These are phyloP conservation scores for Aegilops bicornis DNA, from an alignment of 176 grass and related monocot genomes.

Conservation along the genomic window DNA sequence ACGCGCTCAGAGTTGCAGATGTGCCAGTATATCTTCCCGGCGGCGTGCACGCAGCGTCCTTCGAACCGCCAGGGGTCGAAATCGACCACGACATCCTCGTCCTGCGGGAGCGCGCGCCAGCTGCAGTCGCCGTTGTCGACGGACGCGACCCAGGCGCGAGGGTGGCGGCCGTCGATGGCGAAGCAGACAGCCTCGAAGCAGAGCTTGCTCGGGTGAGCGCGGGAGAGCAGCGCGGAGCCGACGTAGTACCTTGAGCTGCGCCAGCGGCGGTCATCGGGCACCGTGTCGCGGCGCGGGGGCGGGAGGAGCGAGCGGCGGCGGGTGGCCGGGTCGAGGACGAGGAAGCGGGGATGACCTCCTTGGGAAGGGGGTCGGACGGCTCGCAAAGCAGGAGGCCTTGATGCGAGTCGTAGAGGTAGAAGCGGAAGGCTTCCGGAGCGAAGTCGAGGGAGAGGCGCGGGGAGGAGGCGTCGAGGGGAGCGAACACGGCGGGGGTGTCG, in stretches of 20 bases:
- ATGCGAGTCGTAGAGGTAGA: slow-evolving; percentile 13
- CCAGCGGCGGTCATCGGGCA: background rate
- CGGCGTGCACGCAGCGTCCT: background rate
- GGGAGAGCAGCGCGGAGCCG: slow-evolving; percentile 1
- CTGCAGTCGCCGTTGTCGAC: background rate
- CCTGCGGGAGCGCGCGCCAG: slow-evolving; percentile 8
- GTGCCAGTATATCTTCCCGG: slow-evolving; percentile 7
- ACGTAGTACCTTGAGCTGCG: background rate
- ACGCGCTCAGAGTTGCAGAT: background rate
- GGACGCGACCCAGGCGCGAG: slow-evolving; percentile 14
- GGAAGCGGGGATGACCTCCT: background rate
- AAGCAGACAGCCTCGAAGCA: slow-evolving; percentile 8
- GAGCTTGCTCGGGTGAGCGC: background rate
- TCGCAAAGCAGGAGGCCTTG: slow-evolving; percentile 19
- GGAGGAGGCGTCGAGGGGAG: background rate
- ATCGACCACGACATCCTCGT: background rate
- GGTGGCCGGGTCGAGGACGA: slow-evolving; percentile 8
- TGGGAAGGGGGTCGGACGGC: background rate
- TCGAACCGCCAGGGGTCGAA: slow-evolving; percentile 16
- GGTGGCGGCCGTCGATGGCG: background rate
- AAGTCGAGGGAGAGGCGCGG: slow-evolving; percentile 1
- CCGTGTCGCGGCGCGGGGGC: background rate
- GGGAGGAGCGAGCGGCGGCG: background rate
- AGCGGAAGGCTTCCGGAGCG: background rate
- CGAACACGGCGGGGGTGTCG: background rate